Conservation (phyloP, 306 rosid genomes). For the Prunus armeniaca region DNA sequence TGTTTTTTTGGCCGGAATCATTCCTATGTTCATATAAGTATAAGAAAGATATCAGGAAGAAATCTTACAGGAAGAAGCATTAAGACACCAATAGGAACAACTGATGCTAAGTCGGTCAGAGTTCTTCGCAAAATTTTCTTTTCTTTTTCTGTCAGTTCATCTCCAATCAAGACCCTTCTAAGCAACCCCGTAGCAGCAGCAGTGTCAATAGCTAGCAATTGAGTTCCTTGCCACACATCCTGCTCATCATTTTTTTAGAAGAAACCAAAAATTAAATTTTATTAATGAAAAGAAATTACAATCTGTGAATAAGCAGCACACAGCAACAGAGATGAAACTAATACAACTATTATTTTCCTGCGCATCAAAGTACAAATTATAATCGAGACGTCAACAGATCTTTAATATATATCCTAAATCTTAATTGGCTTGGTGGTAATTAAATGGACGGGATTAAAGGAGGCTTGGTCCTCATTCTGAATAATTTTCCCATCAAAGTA, state of each 20-base stretch:
- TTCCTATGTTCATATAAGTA: background rate
- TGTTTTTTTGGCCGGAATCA: background rate
- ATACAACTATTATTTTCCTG: background rate
- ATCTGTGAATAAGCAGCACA: background rate
- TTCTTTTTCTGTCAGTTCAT: slow-evolving; percentile 88
- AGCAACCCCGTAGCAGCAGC: slow-evolving; percentile 71
- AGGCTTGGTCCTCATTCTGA: background rate
- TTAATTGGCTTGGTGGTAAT: background rate
- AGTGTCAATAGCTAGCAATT: slow-evolving; percentile 83
- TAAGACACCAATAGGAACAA: slow-evolving; percentile 86
- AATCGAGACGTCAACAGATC: background rate
- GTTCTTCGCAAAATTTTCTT: slow-evolving; percentile 80
- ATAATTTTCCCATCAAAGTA: background rate
- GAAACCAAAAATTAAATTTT: background rate
- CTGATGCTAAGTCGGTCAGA: slow-evolving; percentile 89
- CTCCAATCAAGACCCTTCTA: slow-evolving; percentile 75
- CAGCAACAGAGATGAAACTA: background rate
- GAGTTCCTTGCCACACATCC: slow-evolving; percentile 99
- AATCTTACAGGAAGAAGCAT: slow-evolving; percentile 93
- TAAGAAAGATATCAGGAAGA: slow-evolving; percentile 8
- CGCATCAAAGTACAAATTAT: background rate
- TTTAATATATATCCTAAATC: background rate
- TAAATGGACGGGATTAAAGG: background rate
- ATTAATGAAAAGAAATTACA: background rate
- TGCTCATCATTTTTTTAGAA: slow-evolving; percentile 25